These are phyloP conservation scores for Scutellospora calospora DNA, from an alignment of 371 early-diverging fungal genomes.

Conservation along the genomic window DNA sequence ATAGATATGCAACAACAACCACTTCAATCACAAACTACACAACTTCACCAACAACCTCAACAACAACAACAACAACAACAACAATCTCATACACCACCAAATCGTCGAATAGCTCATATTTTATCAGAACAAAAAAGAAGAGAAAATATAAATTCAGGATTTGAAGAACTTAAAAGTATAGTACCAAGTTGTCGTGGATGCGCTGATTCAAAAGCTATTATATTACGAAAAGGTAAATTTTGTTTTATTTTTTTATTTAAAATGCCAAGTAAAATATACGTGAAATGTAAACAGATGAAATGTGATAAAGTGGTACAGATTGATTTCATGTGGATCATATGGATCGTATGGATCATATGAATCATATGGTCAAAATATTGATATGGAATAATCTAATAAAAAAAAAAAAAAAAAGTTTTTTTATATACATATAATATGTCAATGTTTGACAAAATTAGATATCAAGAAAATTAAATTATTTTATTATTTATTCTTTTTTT, in stretches of 20 bases:
- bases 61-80: neutral
- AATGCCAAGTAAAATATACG: neutral
- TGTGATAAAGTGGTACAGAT: too few relatives aligned
- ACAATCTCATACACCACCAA: conserved; percentile 40
- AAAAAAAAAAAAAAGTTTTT: too few relatives aligned
- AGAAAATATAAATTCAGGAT: conserved; percentile 57
- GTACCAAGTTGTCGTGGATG: conserved; percentile 55
- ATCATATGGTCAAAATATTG: too few relatives aligned
- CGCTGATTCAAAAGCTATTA: conserved; percentile 64
- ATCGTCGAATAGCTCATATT: conserved; percentile 56
- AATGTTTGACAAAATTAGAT: too few relatives aligned
- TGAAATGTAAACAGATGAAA: neutral
- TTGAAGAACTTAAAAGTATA: conserved; percentile 56
- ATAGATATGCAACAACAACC: neutral
- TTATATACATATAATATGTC: too few relatives aligned
- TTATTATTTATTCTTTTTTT: too few relatives aligned
- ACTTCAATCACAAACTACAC: neutral
- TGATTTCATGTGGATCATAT: too few relatives aligned
- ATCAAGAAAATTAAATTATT: too few relatives aligned
- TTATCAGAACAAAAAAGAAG: conserved; percentile 56
- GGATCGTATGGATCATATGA: too few relatives aligned
- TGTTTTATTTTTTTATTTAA: neutral
- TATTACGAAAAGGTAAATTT: conserved; percentile 57
- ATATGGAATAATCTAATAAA: too few relatives aligned
- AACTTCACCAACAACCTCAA: neutral